Evolutionary conservation across 2,329 filamentous ascomycete genomes (phyloP).

Genomic region (Fusarium ramigenum): DNA sequence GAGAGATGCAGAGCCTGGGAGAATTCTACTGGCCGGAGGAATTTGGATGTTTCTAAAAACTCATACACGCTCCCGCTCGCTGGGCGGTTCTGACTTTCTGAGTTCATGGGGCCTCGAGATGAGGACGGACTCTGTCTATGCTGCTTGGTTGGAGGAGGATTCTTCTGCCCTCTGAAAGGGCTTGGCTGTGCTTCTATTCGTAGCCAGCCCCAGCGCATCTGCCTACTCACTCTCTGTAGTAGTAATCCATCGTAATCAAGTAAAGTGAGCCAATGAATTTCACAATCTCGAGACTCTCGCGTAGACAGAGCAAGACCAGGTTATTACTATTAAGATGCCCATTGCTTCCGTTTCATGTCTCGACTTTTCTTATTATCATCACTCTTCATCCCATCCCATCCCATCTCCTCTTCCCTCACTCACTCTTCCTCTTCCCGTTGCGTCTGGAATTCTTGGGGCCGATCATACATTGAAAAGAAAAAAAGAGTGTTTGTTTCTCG

Average conservation of each 20-base stretch:
- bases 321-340: slow-evolving; percentile 18
- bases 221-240: neutral
- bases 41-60: slow-evolving; percentile 16
- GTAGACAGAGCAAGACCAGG: slow-evolving; percentile 5
- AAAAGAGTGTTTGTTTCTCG: slow-evolving; percentile 15
- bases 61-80: neutral
- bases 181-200: slow-evolving; percentile 30
- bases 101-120: neutral
- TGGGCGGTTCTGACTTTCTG: neutral
- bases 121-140: neutral
- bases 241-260: neutral
- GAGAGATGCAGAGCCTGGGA: slow-evolving; percentile 7
- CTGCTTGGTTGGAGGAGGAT: slow-evolving; percentile 26
- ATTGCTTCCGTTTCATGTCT: slow-evolving; percentile 32
- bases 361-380: slow-evolving; percentile 3
- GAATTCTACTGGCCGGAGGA: slow-evolving; percentile 5
- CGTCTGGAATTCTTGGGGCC: slow-evolving; percentile 30
- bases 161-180: neutral
- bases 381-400: neutral
- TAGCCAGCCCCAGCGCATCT: slow-evolving; percentile 7
- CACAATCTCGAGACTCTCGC: slow-evolving; percentile 3
- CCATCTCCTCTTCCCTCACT: neutral
- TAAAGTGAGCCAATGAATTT: slow-evolving; percentile 19
- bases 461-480: slow-evolving; percentile 5
- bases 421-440: neutral